These are phyloP conservation scores for Fraxinus angustifolia DNA, from an alignment of 305 asterid species.

Conservation along the genomic window DNA sequence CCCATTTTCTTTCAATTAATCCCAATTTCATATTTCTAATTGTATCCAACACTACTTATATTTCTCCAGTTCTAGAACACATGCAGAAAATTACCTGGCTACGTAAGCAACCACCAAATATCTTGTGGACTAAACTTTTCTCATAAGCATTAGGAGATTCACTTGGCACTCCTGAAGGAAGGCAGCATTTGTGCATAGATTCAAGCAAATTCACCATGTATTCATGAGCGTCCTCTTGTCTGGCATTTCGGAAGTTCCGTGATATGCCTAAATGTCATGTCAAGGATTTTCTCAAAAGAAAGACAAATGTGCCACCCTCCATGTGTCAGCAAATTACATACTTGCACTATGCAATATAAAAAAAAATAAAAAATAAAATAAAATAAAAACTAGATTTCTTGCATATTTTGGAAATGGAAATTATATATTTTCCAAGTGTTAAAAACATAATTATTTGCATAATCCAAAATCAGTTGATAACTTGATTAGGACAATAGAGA, in stretches of 20 bases:
- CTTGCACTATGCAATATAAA: neutral
- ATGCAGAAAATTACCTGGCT: conserved; percentile 64
- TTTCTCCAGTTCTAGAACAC: neutral
- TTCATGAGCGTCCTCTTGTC: conserved; percentile 99
- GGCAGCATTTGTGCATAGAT: conserved; percentile 97
- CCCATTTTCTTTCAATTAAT: neutral
- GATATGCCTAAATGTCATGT: conserved; percentile 70
- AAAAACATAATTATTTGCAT: neutral
- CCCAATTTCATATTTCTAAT: neutral
- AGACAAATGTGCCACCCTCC: neutral
- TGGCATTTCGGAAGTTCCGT: conserved; percentile 78
- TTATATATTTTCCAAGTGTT: neutral
- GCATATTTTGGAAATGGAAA: neutral
- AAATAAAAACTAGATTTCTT: neutral
- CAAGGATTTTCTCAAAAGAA: conserved; percentile 39
- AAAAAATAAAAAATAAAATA: neutral
- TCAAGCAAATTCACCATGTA: conserved; percentile 95
- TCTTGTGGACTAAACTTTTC: conserved; percentile 94
- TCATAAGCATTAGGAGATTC: conserved; percentile 94
- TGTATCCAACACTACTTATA: neutral
- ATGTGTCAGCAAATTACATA: neutral
- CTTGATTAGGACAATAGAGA: neutral
- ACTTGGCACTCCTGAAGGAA: conserved; percentile 90
- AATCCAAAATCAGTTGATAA: neutral
- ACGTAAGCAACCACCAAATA: conserved; percentile 88